These are phyloP conservation scores for Fusarium newnesense DNA, from an alignment of 2,329 filamentous ascomycete genomes.

Conservation along the genomic window DNA sequence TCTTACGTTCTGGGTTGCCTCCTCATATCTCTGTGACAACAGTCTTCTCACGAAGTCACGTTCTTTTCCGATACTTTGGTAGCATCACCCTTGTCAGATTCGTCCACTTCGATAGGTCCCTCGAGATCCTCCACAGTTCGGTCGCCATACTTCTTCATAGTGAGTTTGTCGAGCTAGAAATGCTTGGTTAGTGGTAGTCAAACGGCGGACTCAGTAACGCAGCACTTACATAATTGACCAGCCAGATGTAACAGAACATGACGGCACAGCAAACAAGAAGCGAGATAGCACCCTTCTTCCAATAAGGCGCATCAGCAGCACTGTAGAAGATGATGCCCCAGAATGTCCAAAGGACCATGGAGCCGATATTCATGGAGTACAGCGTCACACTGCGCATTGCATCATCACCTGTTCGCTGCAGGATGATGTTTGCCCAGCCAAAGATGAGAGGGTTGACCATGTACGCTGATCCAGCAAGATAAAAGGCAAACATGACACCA, in stretches of 20 bases:
- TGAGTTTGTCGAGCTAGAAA: constrained; percentile 5
- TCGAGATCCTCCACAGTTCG: neutral
- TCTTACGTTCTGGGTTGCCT: neutral
- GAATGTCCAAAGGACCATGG: constrained; percentile 54
- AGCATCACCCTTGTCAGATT: neutral
- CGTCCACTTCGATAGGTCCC: neutral
- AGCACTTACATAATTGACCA: constrained; percentile 19
- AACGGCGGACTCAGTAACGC: rapidly evolving
- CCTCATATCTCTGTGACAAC: neutral
- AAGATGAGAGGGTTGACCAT: constrained; percentile 43
- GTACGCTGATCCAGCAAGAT: constrained; percentile 39
- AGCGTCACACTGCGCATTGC: constrained; percentile 53
- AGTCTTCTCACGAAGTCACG: neutral
- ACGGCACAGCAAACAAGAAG: constrained; percentile 31
- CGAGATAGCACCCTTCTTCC: constrained; percentile 45
- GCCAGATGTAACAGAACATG: constrained; percentile 35
- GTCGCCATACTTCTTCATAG: constrained; percentile 5
- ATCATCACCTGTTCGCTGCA: constrained; percentile 48
- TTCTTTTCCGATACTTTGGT: neutral
- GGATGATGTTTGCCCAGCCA: constrained; percentile 42
- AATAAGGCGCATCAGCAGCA: constrained; percentile 55
- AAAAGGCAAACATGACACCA: constrained; percentile 38
- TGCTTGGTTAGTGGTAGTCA: neutral
- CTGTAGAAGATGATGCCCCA: constrained; percentile 57
- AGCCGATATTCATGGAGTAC: constrained; percentile 53